These are phyloP conservation scores for Podospora appendiculata DNA, from an alignment of 495 filamentous ascomycete genomes.

Conservation along the genomic window DNA sequence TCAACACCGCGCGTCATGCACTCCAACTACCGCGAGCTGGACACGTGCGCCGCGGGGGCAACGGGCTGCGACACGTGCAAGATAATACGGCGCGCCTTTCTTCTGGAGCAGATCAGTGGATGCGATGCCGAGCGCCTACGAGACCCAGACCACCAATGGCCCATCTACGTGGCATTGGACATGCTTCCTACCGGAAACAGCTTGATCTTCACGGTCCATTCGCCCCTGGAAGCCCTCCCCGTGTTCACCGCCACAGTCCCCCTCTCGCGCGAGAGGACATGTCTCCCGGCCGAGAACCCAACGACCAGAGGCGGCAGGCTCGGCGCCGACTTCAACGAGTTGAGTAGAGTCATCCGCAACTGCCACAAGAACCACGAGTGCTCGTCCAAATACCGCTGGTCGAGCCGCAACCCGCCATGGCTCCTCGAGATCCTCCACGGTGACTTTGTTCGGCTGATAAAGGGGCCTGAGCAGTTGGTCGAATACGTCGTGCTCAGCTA, in stretches of 20 bases:
- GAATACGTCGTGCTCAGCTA: slow-evolving; percentile 27
- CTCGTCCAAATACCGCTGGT: slow-evolving; percentile 23
- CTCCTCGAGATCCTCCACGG: slow-evolving; percentile 18
- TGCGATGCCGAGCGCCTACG: slow-evolving; percentile 10
- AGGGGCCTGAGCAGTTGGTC: slow-evolving; percentile 6
- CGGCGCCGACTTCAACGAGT: slow-evolving; percentile 13
- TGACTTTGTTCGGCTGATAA: slow-evolving; percentile 10
- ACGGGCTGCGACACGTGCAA: slow-evolving; percentile 20
- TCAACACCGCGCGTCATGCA: slow-evolving; percentile 16
- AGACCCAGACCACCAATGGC: slow-evolving; percentile 13
- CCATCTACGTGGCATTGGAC: slow-evolving; percentile 11
- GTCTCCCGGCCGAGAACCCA: background rate
- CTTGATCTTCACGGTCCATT: slow-evolving; percentile 11
- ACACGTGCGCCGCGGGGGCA: slow-evolving; percentile 12
- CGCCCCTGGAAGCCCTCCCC: background rate
- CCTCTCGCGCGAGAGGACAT: background rate
- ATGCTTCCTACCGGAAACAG: slow-evolving; percentile 9
- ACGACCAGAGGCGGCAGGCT: slow-evolving; percentile 8
- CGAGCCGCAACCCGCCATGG: slow-evolving; percentile 23
- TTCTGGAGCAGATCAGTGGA: slow-evolving; percentile 20
- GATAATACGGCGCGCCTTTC: slow-evolving; percentile 17
- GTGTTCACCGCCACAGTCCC: slow-evolving; percentile 12
- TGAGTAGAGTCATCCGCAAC: slow-evolving; percentile 11
- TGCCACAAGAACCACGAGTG: slow-evolving; percentile 22
- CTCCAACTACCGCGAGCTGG: slow-evolving; percentile 20